Base-by-base conservation (phyloP, 306 rosid genomes). In the Acacia acuminata region DNA sequence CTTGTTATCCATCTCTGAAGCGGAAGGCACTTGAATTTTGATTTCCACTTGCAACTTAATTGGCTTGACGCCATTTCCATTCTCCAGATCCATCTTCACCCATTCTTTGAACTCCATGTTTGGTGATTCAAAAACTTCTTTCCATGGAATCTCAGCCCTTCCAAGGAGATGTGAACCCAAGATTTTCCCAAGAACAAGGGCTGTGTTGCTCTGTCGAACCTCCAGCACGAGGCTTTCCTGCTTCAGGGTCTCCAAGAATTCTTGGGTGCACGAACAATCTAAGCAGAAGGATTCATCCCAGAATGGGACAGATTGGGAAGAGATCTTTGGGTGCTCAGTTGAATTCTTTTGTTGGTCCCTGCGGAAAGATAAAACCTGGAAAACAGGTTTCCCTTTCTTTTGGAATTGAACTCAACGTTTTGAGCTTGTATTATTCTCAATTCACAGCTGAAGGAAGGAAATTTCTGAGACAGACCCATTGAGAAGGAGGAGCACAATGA, bases 241-340 rank as follows among this genome's bases (percentile, higher is more conserved):
- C 82, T 81, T 78, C 19, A 96, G 88, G 48, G 36, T 78, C 8
- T 87, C 85, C 73, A 91, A 65, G 76, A 91, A 86, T 32, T 85
- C 86, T n/a, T 77, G 76, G 9, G 79, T 75, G 19, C 96, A 94
- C 8, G 78, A 81, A 77, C 99, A 96, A 43, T 91, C 98, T 78
- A 96, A 68, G 38, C 76, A 85, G 76, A 94, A 87, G 61, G 94
- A 85, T 27, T 96, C 89, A 24, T 92, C 80, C 97, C 99, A 96
- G 53, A 82, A 78, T 45, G 88, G 89, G 10, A 71, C 83, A 19
- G 82, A 61, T 47, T 71, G 83, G 44, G 90, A 16, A 3, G 92
- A 78, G 81, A 92, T 81, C 76, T 67, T 88, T 65, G 86, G 47
- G 80, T 92, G 73, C 88, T 85, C 8, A 92, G 85, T 61, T 76